These are phyloP conservation scores for Globisporangium nagaii DNA, from an alignment of 352 stramenopile genomes.

Conservation along the genomic window DNA sequence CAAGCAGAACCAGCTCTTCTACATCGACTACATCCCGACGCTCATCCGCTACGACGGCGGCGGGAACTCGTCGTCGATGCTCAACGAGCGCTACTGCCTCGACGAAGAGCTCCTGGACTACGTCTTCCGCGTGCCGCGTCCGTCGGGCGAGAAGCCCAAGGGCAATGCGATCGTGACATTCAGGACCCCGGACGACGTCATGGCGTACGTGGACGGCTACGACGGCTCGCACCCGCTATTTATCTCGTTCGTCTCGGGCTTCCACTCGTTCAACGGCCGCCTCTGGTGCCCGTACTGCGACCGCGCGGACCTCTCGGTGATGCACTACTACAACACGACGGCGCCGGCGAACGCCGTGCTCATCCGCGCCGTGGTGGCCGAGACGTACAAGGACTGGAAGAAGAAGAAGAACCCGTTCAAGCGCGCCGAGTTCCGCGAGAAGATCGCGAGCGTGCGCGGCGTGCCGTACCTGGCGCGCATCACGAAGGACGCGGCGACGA, in stretches of 20 bases:
- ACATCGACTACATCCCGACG: conserved; percentile 76
- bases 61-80: conserved; percentile 61
- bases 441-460: conserved; percentile 47
- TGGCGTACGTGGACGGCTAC: conserved; percentile 50
- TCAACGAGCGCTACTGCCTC: conserved; percentile 62
- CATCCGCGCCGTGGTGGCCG: conserved; percentile 43
- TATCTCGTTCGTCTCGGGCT: conserved; percentile 70
- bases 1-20: conserved; percentile 75
- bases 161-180: conserved; percentile 56
- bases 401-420: conserved; percentile 76
- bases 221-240: conserved; percentile 71
- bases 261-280: conserved; percentile 67
- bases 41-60: conserved; percentile 75
- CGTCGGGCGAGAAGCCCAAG: conserved; percentile 21
- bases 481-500: conserved; percentile 26
- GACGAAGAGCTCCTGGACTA: conserved; percentile 65
- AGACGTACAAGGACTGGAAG: conserved; percentile 66
- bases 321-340: conserved; percentile 76
- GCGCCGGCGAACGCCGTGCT: conserved; percentile 50
- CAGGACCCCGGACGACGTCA: conserved; percentile 26
- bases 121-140: conserved; percentile 51
- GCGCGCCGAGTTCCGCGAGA: conserved; percentile 42
- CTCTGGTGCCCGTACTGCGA: conserved; percentile 85
- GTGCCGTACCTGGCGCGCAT: conserved; percentile 65
- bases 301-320: conserved; percentile 57